A percentile compares a stretch with the other conserved stretches of the same genome.
These are phyloP conservation scores for Talaromyces wortmannii DNA, from an alignment of 495 filamentous ascomycete genomes.

Conservation along the genomic window DNA sequence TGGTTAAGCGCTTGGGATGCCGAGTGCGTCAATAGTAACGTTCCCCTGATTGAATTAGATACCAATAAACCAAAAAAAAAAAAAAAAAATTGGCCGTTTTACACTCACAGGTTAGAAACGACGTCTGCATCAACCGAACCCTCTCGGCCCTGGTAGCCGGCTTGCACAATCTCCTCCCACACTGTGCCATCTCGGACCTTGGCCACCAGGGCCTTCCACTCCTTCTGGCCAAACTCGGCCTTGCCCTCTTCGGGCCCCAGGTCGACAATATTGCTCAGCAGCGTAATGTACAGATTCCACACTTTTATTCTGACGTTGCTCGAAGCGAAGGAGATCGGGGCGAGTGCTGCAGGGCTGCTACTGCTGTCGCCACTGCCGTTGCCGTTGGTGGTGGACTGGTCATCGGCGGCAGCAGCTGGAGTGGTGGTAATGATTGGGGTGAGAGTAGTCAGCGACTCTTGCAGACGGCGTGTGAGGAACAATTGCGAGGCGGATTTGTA, in stretches of 20 bases:
- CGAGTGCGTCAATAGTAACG: slow-evolving; percentile 81
- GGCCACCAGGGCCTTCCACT: slow-evolving; percentile 72
- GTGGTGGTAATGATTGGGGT: slow-evolving; percentile 63
- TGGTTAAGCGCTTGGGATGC: slow-evolving; percentile 75
- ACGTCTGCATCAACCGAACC: slow-evolving; percentile 92
- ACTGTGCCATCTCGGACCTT: slow-evolving; percentile 80
- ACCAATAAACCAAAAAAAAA: neutral
- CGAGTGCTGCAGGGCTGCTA: slow-evolving; percentile 29
- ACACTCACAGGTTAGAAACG: slow-evolving; percentile 78
- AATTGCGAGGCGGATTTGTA: slow-evolving; percentile 88
- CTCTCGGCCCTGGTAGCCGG: slow-evolving; percentile 79
- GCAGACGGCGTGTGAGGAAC: slow-evolving; percentile 85
- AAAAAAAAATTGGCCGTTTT: neutral
- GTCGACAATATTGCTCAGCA: slow-evolving; percentile 85
- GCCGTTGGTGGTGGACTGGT: slow-evolving; percentile 17
- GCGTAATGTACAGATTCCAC: slow-evolving; percentile 93
- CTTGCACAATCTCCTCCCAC: slow-evolving; percentile 85
- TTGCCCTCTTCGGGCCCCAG: slow-evolving; percentile 88
- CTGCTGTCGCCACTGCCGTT: slow-evolving; percentile 27
- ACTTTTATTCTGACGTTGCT: slow-evolving; percentile 81
- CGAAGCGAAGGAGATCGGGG: slow-evolving; percentile 67
- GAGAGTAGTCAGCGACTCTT: slow-evolving; percentile 78
- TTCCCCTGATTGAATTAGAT: no score
- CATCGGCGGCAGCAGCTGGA: slow-evolving; percentile 20
- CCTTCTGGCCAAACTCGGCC: slow-evolving; percentile 69